Conservation (phyloP, 2,329 filamentous ascomycete species). For the Phoma sp. region DNA sequence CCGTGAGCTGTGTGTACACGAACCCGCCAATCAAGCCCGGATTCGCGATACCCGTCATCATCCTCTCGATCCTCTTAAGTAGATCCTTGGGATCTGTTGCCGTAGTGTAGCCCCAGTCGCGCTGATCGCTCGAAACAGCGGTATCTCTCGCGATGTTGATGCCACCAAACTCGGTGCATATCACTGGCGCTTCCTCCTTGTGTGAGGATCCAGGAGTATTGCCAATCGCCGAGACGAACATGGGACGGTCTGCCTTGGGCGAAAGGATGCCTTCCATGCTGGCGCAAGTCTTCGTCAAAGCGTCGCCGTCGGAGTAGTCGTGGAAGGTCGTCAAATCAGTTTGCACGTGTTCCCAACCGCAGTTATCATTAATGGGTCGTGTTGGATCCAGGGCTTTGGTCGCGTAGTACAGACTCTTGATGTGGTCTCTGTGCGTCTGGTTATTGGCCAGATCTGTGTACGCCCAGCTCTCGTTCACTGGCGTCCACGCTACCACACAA, state of each 20-base stretch:
- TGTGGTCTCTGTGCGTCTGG: conserved; percentile 67
- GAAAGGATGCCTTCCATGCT: conserved; percentile 62
- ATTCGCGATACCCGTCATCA: conserved; percentile 64
- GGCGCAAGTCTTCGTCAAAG: conserved; percentile 62
- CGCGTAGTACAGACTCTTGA: conserved; percentile 67
- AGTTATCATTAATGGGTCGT: conserved; percentile 73
- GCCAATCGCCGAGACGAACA: conserved; percentile 61
- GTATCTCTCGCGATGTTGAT: conserved; percentile 66
- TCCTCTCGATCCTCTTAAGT: conserved; percentile 62
- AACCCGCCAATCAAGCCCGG: conserved; percentile 66
- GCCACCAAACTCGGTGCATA: conserved; percentile 72
- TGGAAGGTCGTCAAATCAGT: conserved; percentile 72
- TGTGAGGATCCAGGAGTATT: conserved; percentile 57
- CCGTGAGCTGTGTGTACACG: conserved; percentile 69
- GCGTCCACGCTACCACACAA: conserved; percentile 70
- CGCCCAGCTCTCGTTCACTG: conserved; percentile 69
- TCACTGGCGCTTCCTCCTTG: conserved; percentile 62
- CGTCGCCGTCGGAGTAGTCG: conserved; percentile 67
- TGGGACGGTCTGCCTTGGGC: conserved; percentile 58
- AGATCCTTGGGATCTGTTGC: conserved; percentile 66
- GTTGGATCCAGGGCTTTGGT: conserved; percentile 71
- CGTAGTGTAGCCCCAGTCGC: conserved; percentile 71
- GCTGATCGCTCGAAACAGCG: conserved; percentile 54
- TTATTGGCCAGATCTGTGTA: conserved; percentile 65
- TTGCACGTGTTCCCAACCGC: conserved; percentile 72